Percentiles rank a stretch among this genome's conserved stretches.
phyloP scores from a whole-genome alignment of 2,329 filamentous ascomycete species.

The Talaromyces sp. region DNA sequence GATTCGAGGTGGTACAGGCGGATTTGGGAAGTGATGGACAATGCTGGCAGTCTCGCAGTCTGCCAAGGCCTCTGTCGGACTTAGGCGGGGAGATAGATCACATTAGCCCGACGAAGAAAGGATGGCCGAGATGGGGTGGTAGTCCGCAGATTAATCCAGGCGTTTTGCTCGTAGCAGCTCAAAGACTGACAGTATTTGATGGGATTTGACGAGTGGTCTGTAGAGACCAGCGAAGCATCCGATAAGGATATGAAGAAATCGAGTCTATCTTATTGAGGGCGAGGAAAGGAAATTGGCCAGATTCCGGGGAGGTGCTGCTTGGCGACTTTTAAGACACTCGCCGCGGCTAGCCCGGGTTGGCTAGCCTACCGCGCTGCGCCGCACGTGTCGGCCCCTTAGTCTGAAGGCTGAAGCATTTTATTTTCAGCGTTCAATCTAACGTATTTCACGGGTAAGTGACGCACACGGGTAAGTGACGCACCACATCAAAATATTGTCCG shows the following conservation, averaged over 20 bases:
- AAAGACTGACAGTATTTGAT: neutral
- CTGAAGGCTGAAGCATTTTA: neutral
- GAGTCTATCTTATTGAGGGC: neutral
- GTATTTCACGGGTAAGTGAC: too few relatives aligned
- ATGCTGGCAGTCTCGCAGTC: neutral
- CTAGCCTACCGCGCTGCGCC: neutral
- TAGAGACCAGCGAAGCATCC: neutral
- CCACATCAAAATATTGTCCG: too few relatives aligned
- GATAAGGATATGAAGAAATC: neutral
- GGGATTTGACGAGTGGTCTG: neutral
- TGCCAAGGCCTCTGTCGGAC: constrained; percentile 3
- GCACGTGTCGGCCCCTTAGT: neutral
- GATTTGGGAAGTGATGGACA: neutral
- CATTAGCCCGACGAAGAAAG: neutral
- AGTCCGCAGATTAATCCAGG: neutral
- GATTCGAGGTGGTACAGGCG: neutral
- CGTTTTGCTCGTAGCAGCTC: too few relatives aligned
- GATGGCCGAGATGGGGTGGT: neutral
- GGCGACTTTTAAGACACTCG: neutral
- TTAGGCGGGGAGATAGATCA: constrained; percentile 4
- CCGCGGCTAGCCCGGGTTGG: neutral
- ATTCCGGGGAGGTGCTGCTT: neutral
- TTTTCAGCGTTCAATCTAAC: too few relatives aligned
- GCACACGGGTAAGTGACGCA: too few relatives aligned
- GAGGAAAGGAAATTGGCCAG: neutral